phyloP scores from a whole-genome alignment of 2,329 filamentous ascomycete species.

The Nothopassalora personata region DNA sequence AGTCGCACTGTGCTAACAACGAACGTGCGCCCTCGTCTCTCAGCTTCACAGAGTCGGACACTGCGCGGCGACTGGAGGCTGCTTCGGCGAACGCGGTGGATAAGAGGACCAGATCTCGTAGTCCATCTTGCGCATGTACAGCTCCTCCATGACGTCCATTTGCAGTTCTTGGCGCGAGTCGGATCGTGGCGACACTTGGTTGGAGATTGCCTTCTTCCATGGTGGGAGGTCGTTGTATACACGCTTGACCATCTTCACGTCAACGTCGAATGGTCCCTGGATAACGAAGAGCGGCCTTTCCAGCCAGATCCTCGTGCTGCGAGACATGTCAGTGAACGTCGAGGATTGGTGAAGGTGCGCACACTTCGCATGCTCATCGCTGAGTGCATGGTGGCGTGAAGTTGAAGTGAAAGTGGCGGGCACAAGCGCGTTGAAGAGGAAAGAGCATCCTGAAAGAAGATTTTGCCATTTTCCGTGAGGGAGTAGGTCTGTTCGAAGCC shows the following conservation, averaged over 20 bases:
- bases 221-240: not conserved
- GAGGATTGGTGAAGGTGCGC: not conserved
- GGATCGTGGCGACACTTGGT: not conserved
- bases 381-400: not conserved
- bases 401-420: not conserved
- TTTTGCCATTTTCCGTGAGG: too few species aligned
- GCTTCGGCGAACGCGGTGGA: not conserved
- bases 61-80: too few species aligned
- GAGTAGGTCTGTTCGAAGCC: not conserved
- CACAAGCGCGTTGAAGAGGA: not conserved
- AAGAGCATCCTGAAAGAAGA: not conserved
- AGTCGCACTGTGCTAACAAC: too few species aligned
- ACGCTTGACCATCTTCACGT: not conserved
- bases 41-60: too few species aligned
- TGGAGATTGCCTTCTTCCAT: not conserved
- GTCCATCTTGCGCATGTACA: not conserved
- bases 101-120: not conserved
- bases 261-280: not conserved
- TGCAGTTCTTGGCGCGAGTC: not conserved
- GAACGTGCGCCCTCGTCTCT: too few species aligned
- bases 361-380: too few species aligned
- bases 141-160: not conserved
- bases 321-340: not conserved
- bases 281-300: slow-evolving; percentile 1
- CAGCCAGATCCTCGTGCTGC: not conserved